Conservation (phyloP, 2,329 filamentous ascomycete genomes). For the Pseudogymnoascus sp. region DNA sequence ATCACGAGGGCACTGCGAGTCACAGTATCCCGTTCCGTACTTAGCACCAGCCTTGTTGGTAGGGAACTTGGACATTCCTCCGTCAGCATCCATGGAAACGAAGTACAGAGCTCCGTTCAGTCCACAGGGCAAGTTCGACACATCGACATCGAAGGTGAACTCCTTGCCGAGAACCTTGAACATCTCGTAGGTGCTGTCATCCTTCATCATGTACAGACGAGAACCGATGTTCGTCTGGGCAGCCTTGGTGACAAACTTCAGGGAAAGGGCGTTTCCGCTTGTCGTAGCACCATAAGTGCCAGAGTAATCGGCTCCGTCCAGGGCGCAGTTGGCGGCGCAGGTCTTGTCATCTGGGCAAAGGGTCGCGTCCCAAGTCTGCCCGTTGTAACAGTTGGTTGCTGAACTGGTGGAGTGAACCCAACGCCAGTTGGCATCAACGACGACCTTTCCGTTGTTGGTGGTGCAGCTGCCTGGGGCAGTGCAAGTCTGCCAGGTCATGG, state of each 20-base stretch:
- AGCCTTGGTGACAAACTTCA: slow-evolving; percentile 49
- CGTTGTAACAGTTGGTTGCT: slow-evolving; percentile 33
- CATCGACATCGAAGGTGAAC: slow-evolving; percentile 65
- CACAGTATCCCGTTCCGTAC: slow-evolving; percentile 57
- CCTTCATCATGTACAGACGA: slow-evolving; percentile 56
- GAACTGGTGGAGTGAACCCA: slow-evolving; percentile 42
- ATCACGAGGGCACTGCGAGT: slow-evolving; percentile 47
- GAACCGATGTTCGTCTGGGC: slow-evolving; percentile 41
- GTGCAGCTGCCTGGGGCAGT: slow-evolving; percentile 36
- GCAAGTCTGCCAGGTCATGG: slow-evolving; percentile 44
- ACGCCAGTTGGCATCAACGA: slow-evolving; percentile 49
- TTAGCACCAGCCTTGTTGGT: slow-evolving; percentile 48
- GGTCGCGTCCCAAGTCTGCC: slow-evolving; percentile 35
- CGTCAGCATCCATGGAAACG: slow-evolving; percentile 52
- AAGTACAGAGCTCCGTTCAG: slow-evolving; percentile 65
- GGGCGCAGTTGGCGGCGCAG: slow-evolving; percentile 42
- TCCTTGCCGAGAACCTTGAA: slow-evolving; percentile 59
- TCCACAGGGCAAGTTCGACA: slow-evolving; percentile 58
- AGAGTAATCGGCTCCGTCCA: slow-evolving; percentile 45
- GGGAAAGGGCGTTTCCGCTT: slow-evolving; percentile 40
- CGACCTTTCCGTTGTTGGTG: slow-evolving; percentile 38
- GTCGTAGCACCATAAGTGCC: slow-evolving; percentile 46
- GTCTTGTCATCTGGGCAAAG: slow-evolving; percentile 35
- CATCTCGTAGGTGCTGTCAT: slow-evolving; percentile 53
- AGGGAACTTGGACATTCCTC: slow-evolving; percentile 42